Base-by-base conservation (phyloP, 495 filamentous ascomycete species). In the Cairneyella variabilis region DNA sequence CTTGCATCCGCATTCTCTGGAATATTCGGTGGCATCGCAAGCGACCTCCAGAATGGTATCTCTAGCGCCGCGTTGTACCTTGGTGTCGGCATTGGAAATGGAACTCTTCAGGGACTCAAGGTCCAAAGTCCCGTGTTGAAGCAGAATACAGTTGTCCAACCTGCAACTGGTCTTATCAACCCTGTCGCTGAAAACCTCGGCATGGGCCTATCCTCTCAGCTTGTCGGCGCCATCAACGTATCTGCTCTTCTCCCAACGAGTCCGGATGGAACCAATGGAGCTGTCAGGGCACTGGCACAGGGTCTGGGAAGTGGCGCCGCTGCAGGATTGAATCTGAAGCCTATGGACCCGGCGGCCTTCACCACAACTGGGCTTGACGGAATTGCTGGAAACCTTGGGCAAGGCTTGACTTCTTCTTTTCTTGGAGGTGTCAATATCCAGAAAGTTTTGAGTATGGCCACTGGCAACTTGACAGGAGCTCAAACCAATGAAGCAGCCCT, bases 311-410 rank as follows among this genome's bases (percentile, higher is more conserved):
- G 51, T 8, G 51, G 51, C 17, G 51, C 51, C 12, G 40, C 43
- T n/a, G 16, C 30, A 3, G 41, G 51, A 22, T 26, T 54, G 18
- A 22, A 36, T 9, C 30, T 54, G 21, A 54, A 45, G 12, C 10
- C 51, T 27, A 20, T 18, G 14, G 20, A 45, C 11, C 21, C 41
- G 14, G 26, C 23, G 8, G 11, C 17, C 7, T 54, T 39, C 51
- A 54, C 46, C 32, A 45, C 26, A 6, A 22, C 41, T 17, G 51
- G 51, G 1, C 40, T 54, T 7, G 45, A 44, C 36, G 51, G 51
- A 37, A 46, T 54, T 27, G 51, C 42, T 16, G 51, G 51, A 8
- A 54, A 47, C 22, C 39, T 54, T 27, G 51, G 51, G 7, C 51
- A 54, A 39, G 51, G 51, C 14, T 22, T 54, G 1, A 44, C 27